Conservation (phyloP, 1,284 basidiomycete genomes). For the Cryptococcus wingfieldii region DNA sequence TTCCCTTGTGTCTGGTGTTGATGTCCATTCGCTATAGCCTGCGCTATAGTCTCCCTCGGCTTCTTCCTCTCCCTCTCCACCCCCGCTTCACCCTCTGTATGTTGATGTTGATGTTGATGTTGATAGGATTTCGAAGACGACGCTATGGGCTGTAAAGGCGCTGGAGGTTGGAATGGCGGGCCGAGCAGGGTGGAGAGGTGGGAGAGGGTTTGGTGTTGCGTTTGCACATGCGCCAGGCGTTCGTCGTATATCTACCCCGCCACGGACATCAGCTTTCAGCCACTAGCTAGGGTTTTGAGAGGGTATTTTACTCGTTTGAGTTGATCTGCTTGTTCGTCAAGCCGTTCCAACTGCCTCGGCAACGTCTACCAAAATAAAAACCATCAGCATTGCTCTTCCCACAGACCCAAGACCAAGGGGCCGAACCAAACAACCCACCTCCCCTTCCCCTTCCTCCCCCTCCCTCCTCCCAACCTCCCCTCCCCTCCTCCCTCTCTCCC, state of each 20-base stretch:
- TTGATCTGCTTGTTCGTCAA: conserved; percentile 31
- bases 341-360: conserved; percentile 34
- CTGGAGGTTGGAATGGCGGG: conserved; percentile 32
- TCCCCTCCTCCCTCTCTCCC: conserved; percentile 33
- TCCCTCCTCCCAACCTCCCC: conserved; percentile 26
- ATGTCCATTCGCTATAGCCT: not conserved
- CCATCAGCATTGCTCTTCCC: not conserved
- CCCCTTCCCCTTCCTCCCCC: conserved; percentile 24
- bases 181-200: conserved; percentile 37
- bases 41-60: not conserved
- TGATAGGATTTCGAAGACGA: conserved; percentile 15
- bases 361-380: conserved; percentile 16
- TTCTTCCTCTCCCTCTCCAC: conserved; percentile 3
- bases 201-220: conserved; percentile 24
- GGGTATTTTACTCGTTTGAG: conserved; percentile 28
- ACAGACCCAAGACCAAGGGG: not conserved
- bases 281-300: not conserved
- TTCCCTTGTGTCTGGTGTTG: not conserved
- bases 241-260: conserved; percentile 32
- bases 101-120: not conserved
- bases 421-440: conserved; percentile 22
- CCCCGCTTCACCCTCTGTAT: not conserved
- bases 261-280: not conserved
- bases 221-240: conserved; percentile 30
- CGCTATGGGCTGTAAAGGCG: conserved; percentile 34